Base-by-base conservation (phyloP, 257 asterid genomes). In the Anisodus tanguticus region DNA sequence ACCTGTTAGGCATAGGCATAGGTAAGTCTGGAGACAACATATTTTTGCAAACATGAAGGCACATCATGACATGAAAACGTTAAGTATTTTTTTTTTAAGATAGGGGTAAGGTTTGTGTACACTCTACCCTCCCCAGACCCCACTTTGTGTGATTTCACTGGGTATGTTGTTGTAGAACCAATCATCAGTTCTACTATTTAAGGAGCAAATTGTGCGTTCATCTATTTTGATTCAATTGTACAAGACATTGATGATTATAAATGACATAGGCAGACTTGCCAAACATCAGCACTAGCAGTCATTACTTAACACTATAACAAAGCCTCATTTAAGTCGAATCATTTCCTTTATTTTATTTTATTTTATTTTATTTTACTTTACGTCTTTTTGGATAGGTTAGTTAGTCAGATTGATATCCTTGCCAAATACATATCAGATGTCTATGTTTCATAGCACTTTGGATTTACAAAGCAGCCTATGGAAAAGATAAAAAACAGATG, bases 1-100 rank as follows among this genome's bases (percentile, higher is more conserved):
- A 97, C 88, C 99, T 97, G 95, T 84, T 22, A 85, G 37, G 81
- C 69, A 86, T 41, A 19, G 84, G 72, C 80, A 88, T 47, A 80
- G 70, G 81, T 66, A 66, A 85, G 66, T 53, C 81, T 49, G 12
- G 63, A 76, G 63, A 76, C 81, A 12, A 0, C 26, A 22, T 76
- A 51, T 3, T 71, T 51, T 77, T 53, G 80, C 81, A 53, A 77
- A 77, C 63, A 12, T 49, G 81, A 77, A 77, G 49, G 64, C 64
- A 77, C 63, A 31, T 35, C 64, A 53, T 53, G 13, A 77, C 64
- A 77, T 2, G 4, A 45, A 77, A 51, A 9, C 4, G 45, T 51
- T 4, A 2, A 77, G 6, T 53, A n/a, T 41, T 41, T 37, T 9
- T 41, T 41, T 41, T 2, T 8, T 2, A 1, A 31, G 35, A 31